phyloP scores from a whole-genome alignment of 139 green algal genomes.

The Chlorella sp. region DNA sequence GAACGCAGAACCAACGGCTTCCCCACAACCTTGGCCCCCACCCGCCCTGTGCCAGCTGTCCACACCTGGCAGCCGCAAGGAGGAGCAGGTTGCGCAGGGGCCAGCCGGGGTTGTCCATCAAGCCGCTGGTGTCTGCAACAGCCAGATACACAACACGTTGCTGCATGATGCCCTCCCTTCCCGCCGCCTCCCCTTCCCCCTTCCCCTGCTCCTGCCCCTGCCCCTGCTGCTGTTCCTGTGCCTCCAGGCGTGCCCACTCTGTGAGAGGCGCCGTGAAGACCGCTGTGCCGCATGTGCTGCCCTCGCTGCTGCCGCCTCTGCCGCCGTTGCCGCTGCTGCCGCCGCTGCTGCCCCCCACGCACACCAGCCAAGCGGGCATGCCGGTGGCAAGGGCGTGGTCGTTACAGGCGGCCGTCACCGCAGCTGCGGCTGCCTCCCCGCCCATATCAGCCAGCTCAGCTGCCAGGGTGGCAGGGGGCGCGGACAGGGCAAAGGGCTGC shows the following conservation, averaged over 20 bases:
- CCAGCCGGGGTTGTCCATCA: slow-evolving; percentile 77
- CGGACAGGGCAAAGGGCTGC: slow-evolving; percentile 49
- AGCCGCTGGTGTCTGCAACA: slow-evolving; percentile 74
- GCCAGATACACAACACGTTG: slow-evolving; percentile 56
- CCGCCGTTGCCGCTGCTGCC: background rate
- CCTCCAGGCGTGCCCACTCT: background rate
- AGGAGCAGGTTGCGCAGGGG: slow-evolving; percentile 89
- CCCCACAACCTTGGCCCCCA: background rate
- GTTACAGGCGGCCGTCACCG: background rate
- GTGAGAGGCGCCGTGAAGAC: background rate
- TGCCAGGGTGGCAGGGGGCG: slow-evolving; percentile 1
- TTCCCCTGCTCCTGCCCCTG: background rate
- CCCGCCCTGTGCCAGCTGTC: background rate
- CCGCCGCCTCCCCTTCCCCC: background rate
- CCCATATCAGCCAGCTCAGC: background rate
- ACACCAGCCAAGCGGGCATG: slow-evolving; percentile 2
- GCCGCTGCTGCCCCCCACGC: background rate
- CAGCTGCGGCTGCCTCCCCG: background rate
- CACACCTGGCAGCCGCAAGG: slow-evolving; percentile 59
- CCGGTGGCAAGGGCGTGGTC: background rate
- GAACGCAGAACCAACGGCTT: background rate
- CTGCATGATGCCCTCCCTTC: background rate
- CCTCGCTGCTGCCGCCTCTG: background rate
- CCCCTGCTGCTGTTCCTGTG: background rate
- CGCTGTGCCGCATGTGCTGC: background rate